Conservation (phyloP, 2,329 filamentous ascomycete genomes). For the Neospermospora avenae region DNA sequence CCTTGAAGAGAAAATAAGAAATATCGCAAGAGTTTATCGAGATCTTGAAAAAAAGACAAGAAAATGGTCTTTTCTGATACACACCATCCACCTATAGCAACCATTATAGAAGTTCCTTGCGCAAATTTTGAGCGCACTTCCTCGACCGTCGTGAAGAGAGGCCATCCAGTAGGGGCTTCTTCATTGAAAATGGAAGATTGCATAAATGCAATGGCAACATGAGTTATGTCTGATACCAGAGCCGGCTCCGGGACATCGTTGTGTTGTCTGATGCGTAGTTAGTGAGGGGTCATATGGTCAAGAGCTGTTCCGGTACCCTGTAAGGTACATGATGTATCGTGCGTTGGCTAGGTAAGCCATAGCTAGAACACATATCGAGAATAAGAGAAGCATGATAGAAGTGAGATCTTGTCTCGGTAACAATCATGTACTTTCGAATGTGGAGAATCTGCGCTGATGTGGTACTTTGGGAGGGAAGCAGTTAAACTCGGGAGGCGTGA, state of each 20-base stretch:
- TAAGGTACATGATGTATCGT: conserved; percentile 32
- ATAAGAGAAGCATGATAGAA: background rate
- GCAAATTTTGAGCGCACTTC: conserved; percentile 48
- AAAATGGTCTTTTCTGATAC: too few relatives aligned
- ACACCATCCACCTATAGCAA: conserved; percentile 76
- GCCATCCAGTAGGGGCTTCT: conserved; percentile 38
- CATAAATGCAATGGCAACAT: conserved; percentile 58
- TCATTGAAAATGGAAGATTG: conserved; percentile 50
- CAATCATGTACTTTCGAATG: too few relatives aligned
- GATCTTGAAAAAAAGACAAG: too few relatives aligned
- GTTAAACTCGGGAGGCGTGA: too few relatives aligned
- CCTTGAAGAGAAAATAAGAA: too few relatives aligned
- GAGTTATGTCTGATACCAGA: conserved; percentile 45
- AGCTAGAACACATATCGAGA: background rate
- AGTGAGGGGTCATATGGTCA: background rate
- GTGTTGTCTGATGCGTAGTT: conserved; percentile 32
- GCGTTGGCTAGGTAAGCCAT: conserved; percentile 14
- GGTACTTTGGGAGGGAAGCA: too few relatives aligned
- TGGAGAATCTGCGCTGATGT: too few relatives aligned
- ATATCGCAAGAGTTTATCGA: too few relatives aligned
- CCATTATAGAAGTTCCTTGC: conserved; percentile 56
- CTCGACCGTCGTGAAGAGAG: conserved; percentile 51
- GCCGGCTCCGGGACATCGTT: conserved; percentile 31
- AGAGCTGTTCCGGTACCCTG: conserved; percentile 19
- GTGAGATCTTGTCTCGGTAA: background rate